Percentiles rank a stretch among this genome's conserved stretches.
These are phyloP conservation scores for Collariella sp. DNA, from an alignment of 495 filamentous ascomycete genomes.

Conservation along the genomic window DNA sequence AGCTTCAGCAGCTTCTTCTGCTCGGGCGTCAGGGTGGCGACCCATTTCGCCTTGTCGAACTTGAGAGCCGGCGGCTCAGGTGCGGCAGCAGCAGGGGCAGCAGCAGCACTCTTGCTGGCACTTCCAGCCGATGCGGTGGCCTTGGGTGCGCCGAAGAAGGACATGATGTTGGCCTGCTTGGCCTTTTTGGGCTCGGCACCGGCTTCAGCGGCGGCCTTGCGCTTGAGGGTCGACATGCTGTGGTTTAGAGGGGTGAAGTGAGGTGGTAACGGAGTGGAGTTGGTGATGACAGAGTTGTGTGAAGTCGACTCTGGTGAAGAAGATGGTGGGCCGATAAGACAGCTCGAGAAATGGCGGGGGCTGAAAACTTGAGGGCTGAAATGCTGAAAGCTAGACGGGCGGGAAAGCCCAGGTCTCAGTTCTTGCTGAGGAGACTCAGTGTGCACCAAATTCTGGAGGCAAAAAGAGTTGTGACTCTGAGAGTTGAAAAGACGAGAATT, in stretches of 20 bases:
- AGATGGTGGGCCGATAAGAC: background rate
- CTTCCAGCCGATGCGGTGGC: conserved; percentile 22
- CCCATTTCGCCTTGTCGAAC: conserved; percentile 87
- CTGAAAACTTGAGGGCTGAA: background rate
- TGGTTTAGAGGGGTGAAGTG: background rate
- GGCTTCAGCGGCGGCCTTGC: conserved; percentile 51
- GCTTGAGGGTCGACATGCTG: conserved; percentile 52
- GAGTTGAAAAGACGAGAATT: background rate
- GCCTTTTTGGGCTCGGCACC: conserved; percentile 57
- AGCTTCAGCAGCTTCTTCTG: conserved; percentile 73
- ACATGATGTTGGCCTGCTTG: conserved; percentile 50
- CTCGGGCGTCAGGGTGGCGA: conserved; percentile 65
- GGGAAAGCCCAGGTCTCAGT: background rate
- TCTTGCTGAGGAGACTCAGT: background rate
- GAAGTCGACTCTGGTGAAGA: background rate
- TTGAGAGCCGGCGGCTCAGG: conserved; percentile 35
- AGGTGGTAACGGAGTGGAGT: conserved; percentile 6
- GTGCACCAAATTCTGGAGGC: background rate
- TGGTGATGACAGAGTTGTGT: background rate
- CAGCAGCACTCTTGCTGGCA: background rate
- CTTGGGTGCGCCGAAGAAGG: conserved; percentile 46
- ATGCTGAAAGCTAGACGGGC: conserved; percentile 1
- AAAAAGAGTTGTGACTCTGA: background rate
- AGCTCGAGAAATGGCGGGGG: background rate
- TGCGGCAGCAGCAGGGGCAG: conserved; percentile 1